Conservation (phyloP, 345 rosid genomes). For the Eucalyptus curtisii region DNA sequence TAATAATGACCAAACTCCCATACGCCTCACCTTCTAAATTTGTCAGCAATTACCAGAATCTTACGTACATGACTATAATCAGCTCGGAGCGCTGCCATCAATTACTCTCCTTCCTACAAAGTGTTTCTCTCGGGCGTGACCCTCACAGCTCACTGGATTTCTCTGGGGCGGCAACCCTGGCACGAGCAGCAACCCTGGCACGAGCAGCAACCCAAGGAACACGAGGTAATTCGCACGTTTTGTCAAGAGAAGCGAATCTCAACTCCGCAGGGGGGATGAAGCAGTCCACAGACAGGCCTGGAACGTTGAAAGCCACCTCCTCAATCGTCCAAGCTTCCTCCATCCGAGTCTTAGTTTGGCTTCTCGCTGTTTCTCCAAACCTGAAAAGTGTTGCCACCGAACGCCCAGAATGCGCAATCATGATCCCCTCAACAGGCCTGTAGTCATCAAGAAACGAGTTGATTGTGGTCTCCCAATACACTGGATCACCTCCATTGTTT, state of each 20-base stretch:
- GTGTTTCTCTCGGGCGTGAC: neutral
- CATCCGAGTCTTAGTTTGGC: conserved; percentile 17
- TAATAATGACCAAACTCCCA: neutral
- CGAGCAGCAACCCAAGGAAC: neutral
- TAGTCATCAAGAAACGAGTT: conserved; percentile 15
- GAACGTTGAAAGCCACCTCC: conserved; percentile 19
- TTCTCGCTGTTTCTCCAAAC: conserved; percentile 11
- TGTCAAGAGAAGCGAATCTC: conserved; percentile 3
- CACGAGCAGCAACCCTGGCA: neutral
- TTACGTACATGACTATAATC: neutral
- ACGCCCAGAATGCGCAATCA: conserved; percentile 16
- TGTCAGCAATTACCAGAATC: neutral
- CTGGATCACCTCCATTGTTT: conserved; percentile 13
- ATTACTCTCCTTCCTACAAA: neutral
- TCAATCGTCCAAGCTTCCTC: conserved; percentile 19
- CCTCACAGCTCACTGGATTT: neutral
- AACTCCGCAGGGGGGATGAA: conserved; percentile 15
- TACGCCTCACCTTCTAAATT: neutral
- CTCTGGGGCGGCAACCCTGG: neutral
- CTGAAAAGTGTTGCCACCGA: conserved; percentile 16
- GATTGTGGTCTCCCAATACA: conserved; percentile 22
- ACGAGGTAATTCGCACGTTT: neutral
- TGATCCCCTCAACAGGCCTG: conserved; percentile 9
- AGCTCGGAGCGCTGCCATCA: neutral
- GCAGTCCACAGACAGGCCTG: conserved; percentile 12